Base-by-base conservation (phyloP, 164 flowering plant species). In the Aristolochia californica region DNA sequence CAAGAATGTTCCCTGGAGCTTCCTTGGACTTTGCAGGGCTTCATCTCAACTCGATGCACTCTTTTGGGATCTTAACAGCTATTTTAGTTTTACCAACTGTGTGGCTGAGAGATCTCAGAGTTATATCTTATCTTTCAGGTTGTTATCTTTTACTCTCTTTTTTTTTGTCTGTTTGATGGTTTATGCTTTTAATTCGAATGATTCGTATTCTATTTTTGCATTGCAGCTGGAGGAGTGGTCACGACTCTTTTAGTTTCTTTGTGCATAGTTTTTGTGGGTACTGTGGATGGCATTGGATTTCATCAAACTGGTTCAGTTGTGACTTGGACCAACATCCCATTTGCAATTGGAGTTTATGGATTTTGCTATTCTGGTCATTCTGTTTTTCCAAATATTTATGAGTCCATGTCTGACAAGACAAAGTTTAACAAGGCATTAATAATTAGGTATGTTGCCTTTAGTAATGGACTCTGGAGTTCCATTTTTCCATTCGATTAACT, bases 91-190 rank as follows among this genome's bases (percentile, higher is more conserved):
- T 88, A 48, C 98, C 98, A 24, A 85, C 89, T 52, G 89, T 87
- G 72, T 85, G 85, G 84, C 53, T 88, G 75, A 82, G 68, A 65
- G 88, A 93, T 76, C 82, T 88, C 26, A 84, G 87, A 0, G 43
- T 88, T 43, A 73, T 93, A 50, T 87, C 95, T 15, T 83, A 74
- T 70, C 86, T 93, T 54, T 93, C 98, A 74, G 98, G 98, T 85
- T 22, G 52, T 48, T 56, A 53, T 45, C 14, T 56, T 34, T n/a
- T n/a, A n/a, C n/a, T n/a, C n/a, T n/a, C n/a, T n/a, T n/a, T n/a
- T n/a, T 7, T n/a, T n/a, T 34, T 34, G 10, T 34, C 40, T 34
- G 40, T 7, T 34, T 8, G 10, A 34, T 12, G 10, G 11, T 34
- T 34, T 2, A 34, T 4, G 7, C 7, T 12, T 34, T 12, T 34